Percentiles rank a stretch among this genome's conserved stretches.
phyloP scores from a whole-genome alignment of 2,329 filamentous ascomycete genomes.

The Magnaporthales sp. region DNA sequence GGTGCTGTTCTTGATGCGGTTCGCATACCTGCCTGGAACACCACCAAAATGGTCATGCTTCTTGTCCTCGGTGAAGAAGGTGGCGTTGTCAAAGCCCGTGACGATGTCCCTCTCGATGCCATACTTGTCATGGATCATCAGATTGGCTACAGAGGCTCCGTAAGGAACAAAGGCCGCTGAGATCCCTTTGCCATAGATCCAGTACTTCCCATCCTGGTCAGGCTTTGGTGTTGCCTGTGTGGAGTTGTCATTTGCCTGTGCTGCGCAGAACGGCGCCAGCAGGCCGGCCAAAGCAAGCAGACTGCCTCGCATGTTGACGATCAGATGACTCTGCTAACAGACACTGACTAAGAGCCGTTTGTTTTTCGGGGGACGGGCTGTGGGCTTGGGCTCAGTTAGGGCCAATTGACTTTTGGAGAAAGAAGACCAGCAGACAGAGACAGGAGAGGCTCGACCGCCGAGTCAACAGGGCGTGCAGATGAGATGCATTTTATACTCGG shows the following conservation, averaged over 20 bases:
- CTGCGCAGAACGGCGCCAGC: slow-evolving; percentile 4
- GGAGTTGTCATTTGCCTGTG: not conserved
- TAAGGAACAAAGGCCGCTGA: slow-evolving; percentile 64
- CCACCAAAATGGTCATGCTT: slow-evolving; percentile 64
- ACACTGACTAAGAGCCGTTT: not conserved
- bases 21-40: slow-evolving; percentile 70
- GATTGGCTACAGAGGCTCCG: slow-evolving; percentile 63
- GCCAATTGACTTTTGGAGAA: not conserved
- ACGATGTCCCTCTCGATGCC: slow-evolving; percentile 64
- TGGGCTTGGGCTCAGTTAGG: not conserved
- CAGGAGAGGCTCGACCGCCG: not conserved
- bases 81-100: slow-evolving; percentile 67
- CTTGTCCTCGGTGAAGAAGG: slow-evolving; percentile 55
- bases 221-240: slow-evolving; percentile 19
- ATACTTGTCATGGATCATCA: slow-evolving; percentile 61
- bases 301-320: not conserved
- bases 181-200: slow-evolving; percentile 58
- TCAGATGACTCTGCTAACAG: not conserved
- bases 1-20: slow-evolving; percentile 70
- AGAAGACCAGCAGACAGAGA: not conserved
- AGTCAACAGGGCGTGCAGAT: not conserved
- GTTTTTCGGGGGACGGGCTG: not conserved
- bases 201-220: slow-evolving; percentile 60
- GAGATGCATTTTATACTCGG: not conserved
- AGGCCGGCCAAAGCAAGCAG: not conserved